Base-by-base conservation (phyloP, 345 rosid species). In the Aethionema arabicum region DNA sequence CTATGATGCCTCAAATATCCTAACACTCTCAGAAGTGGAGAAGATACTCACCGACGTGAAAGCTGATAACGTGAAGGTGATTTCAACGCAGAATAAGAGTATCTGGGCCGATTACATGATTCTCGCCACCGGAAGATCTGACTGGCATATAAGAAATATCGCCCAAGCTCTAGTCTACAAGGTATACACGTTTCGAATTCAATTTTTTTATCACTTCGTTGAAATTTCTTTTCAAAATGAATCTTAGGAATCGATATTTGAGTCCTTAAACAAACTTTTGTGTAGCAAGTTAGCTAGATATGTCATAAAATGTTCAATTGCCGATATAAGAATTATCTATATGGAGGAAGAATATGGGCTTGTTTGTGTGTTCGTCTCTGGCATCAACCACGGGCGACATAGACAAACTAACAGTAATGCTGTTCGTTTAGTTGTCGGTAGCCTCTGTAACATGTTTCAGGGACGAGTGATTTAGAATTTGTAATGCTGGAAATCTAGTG, bases 121-220 rank as follows among this genome's bases (percentile, higher is more conserved):
- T 54, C 50, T 92, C 42, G 90, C 96, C 72, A 87, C 97, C 56
- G 96, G 97, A 12, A 70, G 97, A 80, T 93, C 97, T 15, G 68
- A 85, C 2, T 87, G 95, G 97, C 97, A 89, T 66, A 84, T 93
- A 51, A 85, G 66, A 77, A 93, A 90, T 77, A 90, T 92, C 62
- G 97, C 95, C 3, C 85, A 79, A 61, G 91, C 97, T 56, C 89
- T 87, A 31, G 30, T 84, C 65, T 85, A 87, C 77, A 80, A 74
- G 90, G 95, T 72, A 45, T 54, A 7, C 54, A 41, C 12, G 4
- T 21, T 51, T 44, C 42, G 27, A 42, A 48, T 30, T 46, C n/a
- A 12, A 2, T 32, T 32, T 41, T 39, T 13, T 0, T 10, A 15
- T 12, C 31, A 11, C 2, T n/a, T 31, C 12, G 21, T n/a, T 3